A percentile compares a stretch with the other conserved stretches of the same genome.
Evolutionary conservation across 2,329 filamentous ascomycete species (phyloP).

Genomic region (Meredithiella fracta): DNA sequence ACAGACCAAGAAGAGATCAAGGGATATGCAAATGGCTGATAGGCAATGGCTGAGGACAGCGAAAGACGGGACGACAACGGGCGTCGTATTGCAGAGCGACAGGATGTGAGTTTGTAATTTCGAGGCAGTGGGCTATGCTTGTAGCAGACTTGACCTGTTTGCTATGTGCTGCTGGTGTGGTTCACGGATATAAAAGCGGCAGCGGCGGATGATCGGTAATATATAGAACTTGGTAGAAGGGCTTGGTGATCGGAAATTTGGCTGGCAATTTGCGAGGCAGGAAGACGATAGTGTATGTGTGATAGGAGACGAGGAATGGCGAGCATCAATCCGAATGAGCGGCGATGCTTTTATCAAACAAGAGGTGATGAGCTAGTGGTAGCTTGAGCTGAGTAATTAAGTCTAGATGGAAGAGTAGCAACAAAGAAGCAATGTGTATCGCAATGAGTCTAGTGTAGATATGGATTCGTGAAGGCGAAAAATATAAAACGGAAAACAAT

Average conservation of each 20-base stretch:
- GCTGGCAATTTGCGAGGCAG: no score
- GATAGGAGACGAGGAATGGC: no score
- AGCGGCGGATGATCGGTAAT: not conserved
- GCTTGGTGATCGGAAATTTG: no score
- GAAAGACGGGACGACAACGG: not conserved
- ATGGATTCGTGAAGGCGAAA: not conserved
- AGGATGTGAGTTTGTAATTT: slow-evolving; percentile 3
- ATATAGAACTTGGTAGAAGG: not conserved
- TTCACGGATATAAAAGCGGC: no score
- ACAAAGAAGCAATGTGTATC: slow-evolving; percentile 2
- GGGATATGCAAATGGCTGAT: not conserved
- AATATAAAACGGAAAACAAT: not conserved
- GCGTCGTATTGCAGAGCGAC: not conserved
- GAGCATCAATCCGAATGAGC: no score
- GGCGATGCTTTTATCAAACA: no score
- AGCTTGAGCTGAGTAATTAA: not conserved
- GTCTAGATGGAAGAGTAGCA: not conserved
- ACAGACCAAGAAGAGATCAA: not conserved
- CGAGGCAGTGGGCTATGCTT: not conserved
- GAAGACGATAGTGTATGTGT: no score
- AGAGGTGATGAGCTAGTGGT: not conserved
- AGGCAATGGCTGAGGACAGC: not conserved
- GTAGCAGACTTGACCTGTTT: not conserved
- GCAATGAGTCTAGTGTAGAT: not conserved
- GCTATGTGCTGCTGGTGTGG: no score